Base-by-base conservation (phyloP, 176 grass and related monocot species). In the Neostapfia colusana region DNA sequence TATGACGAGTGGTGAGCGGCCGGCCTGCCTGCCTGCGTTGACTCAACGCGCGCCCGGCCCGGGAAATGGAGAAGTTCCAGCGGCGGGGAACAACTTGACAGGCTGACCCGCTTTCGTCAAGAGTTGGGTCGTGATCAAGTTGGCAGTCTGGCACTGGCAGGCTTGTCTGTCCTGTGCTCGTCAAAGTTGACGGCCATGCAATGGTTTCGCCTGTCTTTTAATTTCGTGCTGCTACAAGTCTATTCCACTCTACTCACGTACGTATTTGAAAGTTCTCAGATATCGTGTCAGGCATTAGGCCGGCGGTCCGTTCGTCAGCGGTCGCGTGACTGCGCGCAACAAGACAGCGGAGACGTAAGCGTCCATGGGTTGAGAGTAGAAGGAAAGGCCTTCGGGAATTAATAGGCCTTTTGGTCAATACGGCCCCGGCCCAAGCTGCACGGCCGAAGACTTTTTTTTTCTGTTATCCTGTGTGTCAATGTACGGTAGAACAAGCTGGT, bases 71-170 rank as follows among this genome's bases (percentile, higher is more conserved):
- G 28, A 76, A n/a, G n/a, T 49, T 48, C 17, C 10, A 6, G 42
- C 16, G 27, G 17, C 18, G 42, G 16, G 10, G 74, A 64, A 21
- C 42, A 10, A 64, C 45, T 64, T 23, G 58, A 49, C 51, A 14
- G 21, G 25, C 2, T 48, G 59, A 9, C 41, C 41, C 21, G 42
- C 6, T 8, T 63, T 35, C 2, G 58, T 63, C 73, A 10, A 48
- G 27, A 10, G 27, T 7, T 6, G 24, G 65, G 75, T 77, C 61
- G 28, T 44, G 44, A 77, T 77, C 75, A 39, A 48, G 31, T 62
- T 62, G 73, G 73, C 73, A 44, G 42, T n/a, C n/a, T n/a, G 49
- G 49, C 49, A 51, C 49, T 54, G 50, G 20, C 51, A 65, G 42
- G 74, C 18, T 38, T 77, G 70, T 53, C 10, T 41, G 27, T 34